Evolutionary conservation across 176 grass and related monocot genomes (phyloP), one percentile per base, ranked within the genome.

Genomic region (Juncus effusus): DNA sequence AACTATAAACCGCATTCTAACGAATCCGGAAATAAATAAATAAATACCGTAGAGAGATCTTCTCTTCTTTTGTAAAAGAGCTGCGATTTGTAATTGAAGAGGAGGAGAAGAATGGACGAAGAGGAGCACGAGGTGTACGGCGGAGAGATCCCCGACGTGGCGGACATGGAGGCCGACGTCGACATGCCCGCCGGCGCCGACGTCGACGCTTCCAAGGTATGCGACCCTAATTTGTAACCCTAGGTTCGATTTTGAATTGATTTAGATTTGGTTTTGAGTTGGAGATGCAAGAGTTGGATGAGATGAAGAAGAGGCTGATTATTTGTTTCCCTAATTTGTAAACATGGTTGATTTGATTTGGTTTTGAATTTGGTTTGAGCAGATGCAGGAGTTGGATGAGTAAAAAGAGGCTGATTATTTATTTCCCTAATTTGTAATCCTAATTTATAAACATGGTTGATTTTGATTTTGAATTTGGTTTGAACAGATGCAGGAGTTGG

Each of bases 41-140:
- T n/a, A n/a, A n/a, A n/a, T n/a, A n/a, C n/a, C n/a, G n/a, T n/a
- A n/a, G n/a, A n/a, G 19, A 28, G 19, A 28, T 28, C 0, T 28
- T 28, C 19, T 28, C 19, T 28, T 28, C 1, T 28, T 28, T 28
- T 28, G 19, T 28, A 28, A 28, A 1, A 28, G 19, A 28, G 19
- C 19, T 28, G 19, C 19, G 19, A 28, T 28, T 28, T 28, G 19
- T 28, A 28, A 28, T 28, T 28, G 19, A 28, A 28, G 19, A 28
- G 13, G 50, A 9, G 13, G 3, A 47, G 2, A 47, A 59, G 71
- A 7, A 81, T 81, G 70, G 78, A 75, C 2, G 78, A 81, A 13
- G 70, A 74, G 42, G 79, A 82, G 79, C 79, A 76, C 10, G 79
- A 71, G 64, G 72, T 71, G 16, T 82, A 82, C 57, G 79, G 79